phyloP scores from a whole-genome alignment of 805 yeast genomes.

The Starmerella kuoi region DNA sequence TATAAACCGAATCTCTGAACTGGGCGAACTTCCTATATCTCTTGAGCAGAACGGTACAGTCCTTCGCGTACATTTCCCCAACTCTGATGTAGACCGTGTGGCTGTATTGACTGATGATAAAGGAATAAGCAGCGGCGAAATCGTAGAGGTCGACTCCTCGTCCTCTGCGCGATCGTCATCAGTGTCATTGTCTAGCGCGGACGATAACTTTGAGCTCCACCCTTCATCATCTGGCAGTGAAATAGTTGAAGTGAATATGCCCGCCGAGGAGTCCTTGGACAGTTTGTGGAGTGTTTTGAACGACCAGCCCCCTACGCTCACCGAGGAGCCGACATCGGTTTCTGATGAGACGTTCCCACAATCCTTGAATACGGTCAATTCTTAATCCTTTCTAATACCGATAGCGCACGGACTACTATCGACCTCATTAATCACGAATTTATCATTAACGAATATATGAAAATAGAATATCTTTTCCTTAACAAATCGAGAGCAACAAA shows the following conservation, averaged over 20 bases:
- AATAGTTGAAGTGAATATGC: not conserved
- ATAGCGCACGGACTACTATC: no score
- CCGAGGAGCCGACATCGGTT: not conserved
- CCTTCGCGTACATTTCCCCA: slow-evolving; percentile 54
- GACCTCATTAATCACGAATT: no score
- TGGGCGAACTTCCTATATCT: slow-evolving; percentile 56
- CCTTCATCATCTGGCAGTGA: not conserved
- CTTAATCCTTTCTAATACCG: not conserved
- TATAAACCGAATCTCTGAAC: slow-evolving; percentile 37
- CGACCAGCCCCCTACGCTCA: not conserved
- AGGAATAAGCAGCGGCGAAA: slow-evolving; percentile 47
- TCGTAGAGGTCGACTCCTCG: slow-evolving; percentile 25
- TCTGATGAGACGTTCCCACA: not conserved
- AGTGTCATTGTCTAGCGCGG: not conserved
- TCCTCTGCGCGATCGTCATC: not conserved
- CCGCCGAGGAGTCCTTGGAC: not conserved
- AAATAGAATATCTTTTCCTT: no score
- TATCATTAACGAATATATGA: no score
- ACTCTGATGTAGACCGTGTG: slow-evolving; percentile 48
- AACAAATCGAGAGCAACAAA: no score
- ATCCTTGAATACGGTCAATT: not conserved
- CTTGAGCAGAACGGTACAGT: slow-evolving; percentile 31
- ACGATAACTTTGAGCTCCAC: not conserved
- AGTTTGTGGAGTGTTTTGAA: not conserved
- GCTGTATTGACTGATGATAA: slow-evolving; percentile 46